Evolutionary conservation across 345 rosid species (phyloP).

Genomic region (Lagerstroemia speciosa): DNA sequence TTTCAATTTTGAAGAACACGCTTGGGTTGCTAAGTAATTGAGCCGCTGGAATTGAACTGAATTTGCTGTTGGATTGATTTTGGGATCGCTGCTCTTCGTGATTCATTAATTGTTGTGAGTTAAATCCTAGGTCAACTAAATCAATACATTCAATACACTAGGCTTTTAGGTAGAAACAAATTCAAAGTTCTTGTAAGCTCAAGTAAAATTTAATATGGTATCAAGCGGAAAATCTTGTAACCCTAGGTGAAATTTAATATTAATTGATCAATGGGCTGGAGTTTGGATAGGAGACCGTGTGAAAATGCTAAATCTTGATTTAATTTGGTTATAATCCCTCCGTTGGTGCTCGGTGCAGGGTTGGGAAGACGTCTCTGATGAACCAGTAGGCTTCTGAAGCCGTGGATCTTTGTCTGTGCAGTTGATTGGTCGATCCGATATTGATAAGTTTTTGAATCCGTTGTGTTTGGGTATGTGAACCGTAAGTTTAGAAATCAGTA

Average conservation of each 20-base stretch:
- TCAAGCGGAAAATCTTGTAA: too few relatives aligned
- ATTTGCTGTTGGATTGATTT: constrained; percentile 1
- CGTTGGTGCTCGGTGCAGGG: constrained; percentile 13
- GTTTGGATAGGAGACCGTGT: neutral
- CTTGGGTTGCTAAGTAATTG: neutral
- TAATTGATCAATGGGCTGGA: too few relatives aligned
- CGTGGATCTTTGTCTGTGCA: neutral
- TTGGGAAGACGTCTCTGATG: constrained; percentile 23
- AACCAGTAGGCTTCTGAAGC: constrained; percentile 16
- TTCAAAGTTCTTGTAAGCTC: too few relatives aligned
- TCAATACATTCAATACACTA: too few relatives aligned
- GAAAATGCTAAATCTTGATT: neutral
- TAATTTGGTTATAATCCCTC: neutral
- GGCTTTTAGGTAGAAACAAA: too few relatives aligned
- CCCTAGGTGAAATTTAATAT: too few relatives aligned
- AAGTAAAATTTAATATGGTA: too few relatives aligned
- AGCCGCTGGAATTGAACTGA: neutral
- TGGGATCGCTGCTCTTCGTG: neutral
- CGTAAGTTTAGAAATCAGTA: constrained; percentile 40
- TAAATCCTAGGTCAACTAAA: too few relatives aligned
- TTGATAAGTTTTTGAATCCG: neutral
- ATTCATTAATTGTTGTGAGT: neutral
- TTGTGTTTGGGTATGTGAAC: constrained; percentile 31
- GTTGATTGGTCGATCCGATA: neutral
- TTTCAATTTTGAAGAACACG: neutral